phyloP scores from a whole-genome alignment of 148 eudicot genomes.

The Camellia sinensis region DNA sequence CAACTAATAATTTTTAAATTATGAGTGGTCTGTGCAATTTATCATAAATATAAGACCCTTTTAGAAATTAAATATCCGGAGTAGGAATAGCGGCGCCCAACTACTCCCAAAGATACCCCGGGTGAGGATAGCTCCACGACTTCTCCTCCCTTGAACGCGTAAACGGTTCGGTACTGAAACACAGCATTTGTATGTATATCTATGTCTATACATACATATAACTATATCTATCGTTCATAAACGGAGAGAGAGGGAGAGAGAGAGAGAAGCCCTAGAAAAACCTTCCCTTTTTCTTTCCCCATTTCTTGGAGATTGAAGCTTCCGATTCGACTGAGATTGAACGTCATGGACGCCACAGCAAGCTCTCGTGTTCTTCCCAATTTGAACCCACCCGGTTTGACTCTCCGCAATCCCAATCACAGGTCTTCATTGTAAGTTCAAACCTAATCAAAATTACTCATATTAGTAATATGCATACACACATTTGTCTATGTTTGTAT shows the following conservation, averaged over 20 bases:
- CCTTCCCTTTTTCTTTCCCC: background rate
- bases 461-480: no score
- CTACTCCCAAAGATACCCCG: background rate
- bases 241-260: background rate
- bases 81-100: background rate
- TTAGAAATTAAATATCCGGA: no score
- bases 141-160: background rate
- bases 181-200: no score
- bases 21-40: no score
- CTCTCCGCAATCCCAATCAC: background rate
- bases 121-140: background rate
- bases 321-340: background rate
- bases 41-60: no score
- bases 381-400: background rate
- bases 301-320: background rate
- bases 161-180: no score
- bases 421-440: background rate
- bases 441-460: background rate
- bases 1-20: no score
- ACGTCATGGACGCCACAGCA: slow-evolving; percentile 34
- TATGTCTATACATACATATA: no score
- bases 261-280: background rate
- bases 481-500: no score
- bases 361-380: slow-evolving; percentile 22
- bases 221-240: no score